A percentile compares a stretch with the other conserved stretches of the same genome.
phyloP scores from a whole-genome alignment of 257 asterid species.

The Scutellaria barbata region DNA sequence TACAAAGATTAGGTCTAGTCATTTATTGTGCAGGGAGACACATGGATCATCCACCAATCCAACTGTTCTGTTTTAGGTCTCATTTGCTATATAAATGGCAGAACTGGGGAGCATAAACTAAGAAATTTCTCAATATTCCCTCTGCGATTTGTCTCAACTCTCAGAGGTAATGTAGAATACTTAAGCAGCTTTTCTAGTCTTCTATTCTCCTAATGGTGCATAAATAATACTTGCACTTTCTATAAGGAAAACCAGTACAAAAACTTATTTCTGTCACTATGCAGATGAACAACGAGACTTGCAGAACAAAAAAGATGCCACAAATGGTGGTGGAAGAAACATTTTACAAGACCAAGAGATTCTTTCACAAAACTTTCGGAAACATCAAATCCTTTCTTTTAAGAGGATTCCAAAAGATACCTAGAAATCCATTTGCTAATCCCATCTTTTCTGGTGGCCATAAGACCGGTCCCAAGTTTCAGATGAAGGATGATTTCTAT shows the following conservation, averaged over 20 bases:
- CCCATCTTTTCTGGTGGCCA: slow-evolving; percentile 42
- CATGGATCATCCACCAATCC: slow-evolving; percentile 10
- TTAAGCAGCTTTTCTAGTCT: slow-evolving; percentile 19
- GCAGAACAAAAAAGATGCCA: slow-evolving; percentile 38
- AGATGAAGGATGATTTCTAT: slow-evolving; percentile 38
- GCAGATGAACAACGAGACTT: slow-evolving; percentile 41
- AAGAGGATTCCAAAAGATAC: slow-evolving; percentile 50
- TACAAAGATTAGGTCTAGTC: slow-evolving; percentile 31
- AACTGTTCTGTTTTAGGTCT: slow-evolving; percentile 15
- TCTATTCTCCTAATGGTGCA: slow-evolving; percentile 1
- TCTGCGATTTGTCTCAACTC: neutral
- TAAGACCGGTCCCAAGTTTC: slow-evolving; percentile 41
- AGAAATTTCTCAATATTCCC: neutral
- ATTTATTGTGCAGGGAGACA: slow-evolving; percentile 33
- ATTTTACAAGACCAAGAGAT: slow-evolving; percentile 50
- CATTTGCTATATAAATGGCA: slow-evolving; percentile 27
- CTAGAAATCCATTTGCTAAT: slow-evolving; percentile 38
- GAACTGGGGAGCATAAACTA: neutral
- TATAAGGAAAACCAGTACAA: slow-evolving; percentile 25
- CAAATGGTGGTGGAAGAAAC: slow-evolving; percentile 53
- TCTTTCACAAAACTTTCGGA: slow-evolving; percentile 46
- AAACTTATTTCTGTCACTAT: slow-evolving; percentile 25
- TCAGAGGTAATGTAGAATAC: slow-evolving; percentile 28
- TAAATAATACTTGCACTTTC: slow-evolving; percentile 15
- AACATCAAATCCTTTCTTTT: slow-evolving; percentile 53